Evolutionary conservation across 495 filamentous ascomycete species (phyloP).

Genomic region (Penicillium turbatum): DNA sequence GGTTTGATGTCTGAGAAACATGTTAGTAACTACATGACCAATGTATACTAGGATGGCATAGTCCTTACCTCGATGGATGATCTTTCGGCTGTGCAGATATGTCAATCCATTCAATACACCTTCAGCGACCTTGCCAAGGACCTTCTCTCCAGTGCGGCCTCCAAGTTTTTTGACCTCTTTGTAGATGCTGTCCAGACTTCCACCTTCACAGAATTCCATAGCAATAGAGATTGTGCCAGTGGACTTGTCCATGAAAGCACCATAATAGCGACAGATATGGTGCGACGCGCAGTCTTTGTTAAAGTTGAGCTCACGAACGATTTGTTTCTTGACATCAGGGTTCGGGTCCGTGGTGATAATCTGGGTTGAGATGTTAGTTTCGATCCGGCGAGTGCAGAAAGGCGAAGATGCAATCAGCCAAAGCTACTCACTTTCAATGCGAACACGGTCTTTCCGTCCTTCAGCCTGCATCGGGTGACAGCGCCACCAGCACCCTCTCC

Average conservation of each 20-base stretch:
- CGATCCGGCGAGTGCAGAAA: conserved; percentile 6
- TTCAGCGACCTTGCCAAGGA: conserved; percentile 96
- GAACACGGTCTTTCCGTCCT: conserved; percentile 89
- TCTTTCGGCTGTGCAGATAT: conserved; percentile 93
- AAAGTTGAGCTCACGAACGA: conserved; percentile 89
- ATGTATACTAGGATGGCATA: neutral
- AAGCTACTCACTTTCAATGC: conserved; percentile 75
- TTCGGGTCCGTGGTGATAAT: conserved; percentile 98
- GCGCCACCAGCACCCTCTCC: conserved; percentile 96
- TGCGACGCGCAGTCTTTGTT: conserved; percentile 94
- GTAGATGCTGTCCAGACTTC: conserved; percentile 92
- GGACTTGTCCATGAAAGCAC: conserved; percentile 88
- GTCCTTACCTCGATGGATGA: conserved; percentile 77
- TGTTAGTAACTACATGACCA: conserved; percentile 2
- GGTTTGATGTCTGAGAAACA: conserved; percentile 78
- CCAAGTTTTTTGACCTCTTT: conserved; percentile 93
- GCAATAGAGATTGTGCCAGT: conserved; percentile 95
- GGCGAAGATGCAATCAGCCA: neutral
- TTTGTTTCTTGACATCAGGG: conserved; percentile 96
- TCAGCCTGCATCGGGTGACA: conserved; percentile 83
- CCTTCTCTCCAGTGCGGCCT: conserved; percentile 93
- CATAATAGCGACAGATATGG: conserved; percentile 96
- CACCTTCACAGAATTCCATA: conserved; percentile 99
- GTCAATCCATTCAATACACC: conserved; percentile 91
- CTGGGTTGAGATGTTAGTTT: conserved; percentile 42